Conservation (phyloP, 1,139 yeast genomes). For the Yamadazyma conglobata region DNA sequence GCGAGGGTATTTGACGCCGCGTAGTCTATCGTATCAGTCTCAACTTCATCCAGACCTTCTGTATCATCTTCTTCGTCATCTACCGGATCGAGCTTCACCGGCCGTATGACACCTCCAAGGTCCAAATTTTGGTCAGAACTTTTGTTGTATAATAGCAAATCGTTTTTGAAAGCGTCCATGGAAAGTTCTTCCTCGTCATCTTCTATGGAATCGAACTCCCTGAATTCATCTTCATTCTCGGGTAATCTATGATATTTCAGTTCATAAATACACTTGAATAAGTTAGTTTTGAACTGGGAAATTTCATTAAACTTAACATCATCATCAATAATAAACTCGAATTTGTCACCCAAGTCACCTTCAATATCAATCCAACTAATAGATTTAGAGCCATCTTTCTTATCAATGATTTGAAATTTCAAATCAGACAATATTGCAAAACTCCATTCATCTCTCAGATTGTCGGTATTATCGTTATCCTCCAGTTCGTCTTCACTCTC, state of each 20-base stretch:
- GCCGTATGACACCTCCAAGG: too few species aligned
- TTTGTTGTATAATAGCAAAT: slow-evolving; percentile 10
- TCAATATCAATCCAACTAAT: slow-evolving; percentile 79
- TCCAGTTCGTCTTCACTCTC: slow-evolving; percentile 58
- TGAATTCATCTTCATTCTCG: slow-evolving; percentile 38
- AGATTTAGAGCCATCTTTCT: slow-evolving; percentile 35
- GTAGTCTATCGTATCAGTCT: too few species aligned
- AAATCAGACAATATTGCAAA: slow-evolving; percentile 67
- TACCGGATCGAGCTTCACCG: slow-evolving; percentile 4
- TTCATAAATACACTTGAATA: slow-evolving; percentile 73
- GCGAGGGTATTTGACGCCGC: too few species aligned
- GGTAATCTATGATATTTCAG: slow-evolving; percentile 52
- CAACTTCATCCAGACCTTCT: slow-evolving; percentile 14
- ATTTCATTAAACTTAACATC: slow-evolving; percentile 55
- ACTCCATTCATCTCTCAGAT: slow-evolving; percentile 55
- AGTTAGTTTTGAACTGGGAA: slow-evolving; percentile 59
- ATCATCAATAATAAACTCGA: slow-evolving; percentile 74
- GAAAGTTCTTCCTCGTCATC: slow-evolving; percentile 20
- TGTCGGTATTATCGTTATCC: slow-evolving; percentile 25
- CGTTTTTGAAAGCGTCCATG: slow-evolving; percentile 21
- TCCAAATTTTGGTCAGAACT: too few species aligned
- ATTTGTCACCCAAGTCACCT: slow-evolving; percentile 84
- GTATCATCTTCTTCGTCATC: slow-evolving; percentile 6
- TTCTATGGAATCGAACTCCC: slow-evolving; percentile 51
- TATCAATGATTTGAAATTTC: slow-evolving; percentile 39